phyloP scores from a whole-genome alignment of 352 stramenopile genomes.

The Phytophthora litchii region DNA sequence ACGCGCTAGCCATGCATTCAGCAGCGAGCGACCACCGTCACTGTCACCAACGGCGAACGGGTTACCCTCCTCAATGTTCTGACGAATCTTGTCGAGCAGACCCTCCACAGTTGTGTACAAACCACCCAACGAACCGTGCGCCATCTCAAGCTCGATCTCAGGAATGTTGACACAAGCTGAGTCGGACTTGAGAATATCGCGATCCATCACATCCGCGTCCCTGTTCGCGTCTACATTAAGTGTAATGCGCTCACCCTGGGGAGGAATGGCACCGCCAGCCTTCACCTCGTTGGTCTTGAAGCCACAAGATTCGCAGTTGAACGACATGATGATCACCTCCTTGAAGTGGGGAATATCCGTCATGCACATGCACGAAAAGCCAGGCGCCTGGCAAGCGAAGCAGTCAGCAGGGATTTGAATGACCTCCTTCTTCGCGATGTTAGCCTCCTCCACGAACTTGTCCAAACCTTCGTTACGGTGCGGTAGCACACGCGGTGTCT shows the following conservation, averaged over 20 bases:
- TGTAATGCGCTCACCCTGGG: constrained; percentile 79
- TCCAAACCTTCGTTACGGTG: constrained; percentile 77
- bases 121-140: constrained; percentile 87
- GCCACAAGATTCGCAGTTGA: constrained; percentile 92
- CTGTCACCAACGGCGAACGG: constrained; percentile 86
- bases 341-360: constrained; percentile 96
- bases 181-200: constrained; percentile 94
- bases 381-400: constrained; percentile 69
- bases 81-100: constrained; percentile 85
- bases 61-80: constrained; percentile 80
- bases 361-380: constrained; percentile 89
- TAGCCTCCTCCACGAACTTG: constrained; percentile 61
- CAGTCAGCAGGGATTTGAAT: constrained; percentile 88
- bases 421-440: constrained; percentile 78
- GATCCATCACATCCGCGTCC: constrained; percentile 72
- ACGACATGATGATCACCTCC: constrained; percentile 93
- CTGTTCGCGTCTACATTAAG: constrained; percentile 56
- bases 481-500: constrained; percentile 52
- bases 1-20: constrained; percentile 58
- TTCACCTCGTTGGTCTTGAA: constrained; percentile 94
- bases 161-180: constrained; percentile 86
- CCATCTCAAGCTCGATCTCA: constrained; percentile 92
- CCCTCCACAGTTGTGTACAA: constrained; percentile 95
- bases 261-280: constrained; percentile 87
- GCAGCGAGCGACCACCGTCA: constrained; percentile 60